phyloP scores from a whole-genome alignment of 768 basidiomycete species.

The Leccinum obscurum region DNA sequence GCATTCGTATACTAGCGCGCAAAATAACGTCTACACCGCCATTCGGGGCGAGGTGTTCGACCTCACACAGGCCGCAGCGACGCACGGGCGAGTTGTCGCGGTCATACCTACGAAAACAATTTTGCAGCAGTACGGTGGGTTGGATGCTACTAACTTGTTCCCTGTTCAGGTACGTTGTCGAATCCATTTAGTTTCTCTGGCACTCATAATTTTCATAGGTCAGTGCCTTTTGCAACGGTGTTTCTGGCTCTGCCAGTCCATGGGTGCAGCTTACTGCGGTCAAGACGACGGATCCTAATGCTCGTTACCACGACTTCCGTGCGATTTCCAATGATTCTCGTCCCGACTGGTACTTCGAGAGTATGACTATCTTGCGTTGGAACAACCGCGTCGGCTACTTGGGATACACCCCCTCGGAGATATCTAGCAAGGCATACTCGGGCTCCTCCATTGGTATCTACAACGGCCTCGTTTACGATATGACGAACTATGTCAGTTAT shows the following conservation, averaged over 20 bases:
- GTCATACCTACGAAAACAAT: conserved; percentile 77
- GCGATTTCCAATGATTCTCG: conserved; percentile 83
- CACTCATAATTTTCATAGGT: conserved; percentile 49
- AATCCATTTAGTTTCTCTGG: not conserved
- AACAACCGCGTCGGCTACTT: conserved; percentile 86
- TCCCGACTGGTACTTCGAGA: conserved; percentile 98
- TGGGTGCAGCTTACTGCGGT: conserved; percentile 76
- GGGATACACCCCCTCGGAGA: conserved; percentile 76
- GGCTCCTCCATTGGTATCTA: conserved; percentile 81
- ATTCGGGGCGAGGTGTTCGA: conserved; percentile 96
- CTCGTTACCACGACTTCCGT: conserved; percentile 95
- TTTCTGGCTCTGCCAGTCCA: conserved; percentile 76
- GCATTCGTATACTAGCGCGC: conserved; percentile 61
- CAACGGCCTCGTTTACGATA: conserved; percentile 81
- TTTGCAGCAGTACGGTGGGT: conserved; percentile 82
- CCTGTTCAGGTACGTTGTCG: conserved; percentile 77
- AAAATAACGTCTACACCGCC: conserved; percentile 75
- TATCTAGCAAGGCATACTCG: conserved; percentile 65
- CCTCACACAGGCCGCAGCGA: conserved; percentile 61
- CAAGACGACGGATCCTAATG: conserved; percentile 75
- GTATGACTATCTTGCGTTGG: conserved; percentile 91
- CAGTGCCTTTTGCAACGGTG: conserved; percentile 88
- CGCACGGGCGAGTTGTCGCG: conserved; percentile 65
- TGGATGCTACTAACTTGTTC: conserved; percentile 74
- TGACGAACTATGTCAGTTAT: conserved; percentile 75